Conservation (phyloP, 1,139 yeast genomes). For the Yamadazyma sp. region DNA sequence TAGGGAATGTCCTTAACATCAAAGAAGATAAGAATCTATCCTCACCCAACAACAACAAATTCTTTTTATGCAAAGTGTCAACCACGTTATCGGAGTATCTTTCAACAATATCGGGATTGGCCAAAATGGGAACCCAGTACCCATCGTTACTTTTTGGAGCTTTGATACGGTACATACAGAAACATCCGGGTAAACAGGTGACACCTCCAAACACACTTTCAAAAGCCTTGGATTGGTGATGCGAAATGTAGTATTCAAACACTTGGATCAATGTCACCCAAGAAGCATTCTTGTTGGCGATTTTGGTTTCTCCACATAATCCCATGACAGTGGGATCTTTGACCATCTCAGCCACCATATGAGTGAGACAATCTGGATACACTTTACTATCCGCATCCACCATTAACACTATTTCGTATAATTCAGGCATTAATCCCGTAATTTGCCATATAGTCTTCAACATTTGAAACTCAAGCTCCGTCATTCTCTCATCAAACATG, state of each 20-base stretch:
- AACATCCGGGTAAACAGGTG: constrained; percentile 97
- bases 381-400: constrained; percentile 97
- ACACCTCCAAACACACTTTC: constrained; percentile 97
- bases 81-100: constrained; percentile 88
- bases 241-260: constrained; percentile 92
- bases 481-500: constrained; percentile 96
- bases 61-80: constrained; percentile 86
- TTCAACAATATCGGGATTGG: constrained; percentile 96
- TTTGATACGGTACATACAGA: constrained; percentile 92
- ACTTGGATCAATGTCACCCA: constrained; percentile 98
- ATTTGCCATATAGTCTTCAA: constrained; percentile 77
- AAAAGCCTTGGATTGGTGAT: constrained; percentile 94
- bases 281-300: constrained; percentile 77
- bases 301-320: constrained; percentile 95
- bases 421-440: constrained; percentile 85
- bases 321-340: constrained; percentile 92
- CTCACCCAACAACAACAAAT: constrained; percentile 85
- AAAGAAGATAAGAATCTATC: constrained; percentile 86
- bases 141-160: constrained; percentile 90
- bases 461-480: constrained; percentile 84
- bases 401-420: constrained; percentile 85
- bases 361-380: constrained; percentile 86
- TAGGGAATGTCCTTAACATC: constrained; percentile 92
- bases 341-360: constrained; percentile 92
- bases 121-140: constrained; percentile 93